phyloP scores from a whole-genome alignment of 371 early-diverging fungal species.

The Mucor irregularis region DNA sequence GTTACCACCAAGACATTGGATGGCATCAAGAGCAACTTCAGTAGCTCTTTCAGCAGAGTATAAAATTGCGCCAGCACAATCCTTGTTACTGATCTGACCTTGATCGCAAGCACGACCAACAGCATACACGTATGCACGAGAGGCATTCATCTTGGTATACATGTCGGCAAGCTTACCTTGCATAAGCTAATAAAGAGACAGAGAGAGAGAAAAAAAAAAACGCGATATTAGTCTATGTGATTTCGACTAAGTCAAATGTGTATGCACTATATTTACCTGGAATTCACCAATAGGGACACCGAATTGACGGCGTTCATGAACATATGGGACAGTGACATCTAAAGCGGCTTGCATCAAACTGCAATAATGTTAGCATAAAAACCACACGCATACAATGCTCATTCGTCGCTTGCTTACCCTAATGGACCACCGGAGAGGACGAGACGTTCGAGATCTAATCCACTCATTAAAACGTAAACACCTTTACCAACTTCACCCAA shows the following conservation, averaged over 20 bases:
- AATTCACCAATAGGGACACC: conserved; percentile 86
- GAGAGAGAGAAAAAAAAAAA: too few species aligned
- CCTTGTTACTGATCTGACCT: conserved; percentile 81
- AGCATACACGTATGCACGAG: conserved; percentile 90
- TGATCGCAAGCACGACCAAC: conserved; percentile 88
- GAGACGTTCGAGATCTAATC: conserved; percentile 90
- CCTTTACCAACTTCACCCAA: conserved; percentile 87
- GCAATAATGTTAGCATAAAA: not conserved
- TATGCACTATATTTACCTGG: conserved; percentile 72
- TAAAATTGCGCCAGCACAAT: conserved; percentile 96
- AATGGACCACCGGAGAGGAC: conserved; percentile 95
- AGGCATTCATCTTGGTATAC: conserved; percentile 94
- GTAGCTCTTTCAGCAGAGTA: conserved; percentile 97
- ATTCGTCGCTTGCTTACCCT: conserved; percentile 54
- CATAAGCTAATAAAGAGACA: conserved; percentile 73
- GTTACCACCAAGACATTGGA: conserved; percentile 95
- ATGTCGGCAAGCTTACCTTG: conserved; percentile 97
- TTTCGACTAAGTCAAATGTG: not conserved
- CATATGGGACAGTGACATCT: conserved; percentile 86
- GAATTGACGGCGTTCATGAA: conserved; percentile 91
- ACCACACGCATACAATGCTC: not conserved
- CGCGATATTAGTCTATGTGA: not conserved
- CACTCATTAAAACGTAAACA: conserved; percentile 97
- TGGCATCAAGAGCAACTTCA: conserved; percentile 93
- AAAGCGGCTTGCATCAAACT: conserved; percentile 90